These are phyloP conservation scores for Helotiales sp. DNA, from an alignment of 2,329 filamentous ascomycete genomes.

Conservation along the genomic window DNA sequence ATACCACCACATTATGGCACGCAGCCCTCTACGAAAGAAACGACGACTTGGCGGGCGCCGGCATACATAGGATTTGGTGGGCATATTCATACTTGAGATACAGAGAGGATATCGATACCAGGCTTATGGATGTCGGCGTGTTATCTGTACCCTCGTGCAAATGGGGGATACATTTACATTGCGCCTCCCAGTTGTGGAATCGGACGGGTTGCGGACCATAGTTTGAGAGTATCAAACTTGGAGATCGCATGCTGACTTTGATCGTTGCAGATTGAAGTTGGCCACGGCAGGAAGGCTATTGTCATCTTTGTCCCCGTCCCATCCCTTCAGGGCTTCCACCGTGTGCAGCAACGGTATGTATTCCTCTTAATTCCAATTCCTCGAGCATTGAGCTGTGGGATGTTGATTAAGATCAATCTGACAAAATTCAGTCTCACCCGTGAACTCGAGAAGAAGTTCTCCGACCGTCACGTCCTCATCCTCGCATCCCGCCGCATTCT, in stretches of 20 bases:
- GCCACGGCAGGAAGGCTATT: constrained; percentile 99
- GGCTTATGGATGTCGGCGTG: constrained; percentile 27
- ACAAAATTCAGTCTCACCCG: constrained; percentile 75
- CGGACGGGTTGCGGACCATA: constrained; percentile 76
- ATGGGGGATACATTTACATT: background rate
- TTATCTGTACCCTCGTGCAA: background rate
- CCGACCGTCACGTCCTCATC: constrained; percentile 99
- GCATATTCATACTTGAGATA: constrained; percentile 31
- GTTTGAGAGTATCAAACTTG: constrained; percentile 44
- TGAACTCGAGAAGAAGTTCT: constrained; percentile 99
- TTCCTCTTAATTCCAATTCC: background rate
- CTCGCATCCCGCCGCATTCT: constrained; percentile 98
- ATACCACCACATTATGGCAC: background rate
- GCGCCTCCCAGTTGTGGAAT: constrained; percentile 48
- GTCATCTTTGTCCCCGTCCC: constrained; percentile 99
- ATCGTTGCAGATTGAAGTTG: constrained; percentile 94
- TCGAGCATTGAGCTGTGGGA: background rate
- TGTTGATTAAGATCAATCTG: background rate
- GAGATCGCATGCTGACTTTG: constrained; percentile 75
- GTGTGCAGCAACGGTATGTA: constrained; percentile 97
- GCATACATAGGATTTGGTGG: constrained; percentile 24
- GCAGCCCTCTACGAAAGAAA: constrained; percentile 15
- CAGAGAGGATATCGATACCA: constrained; percentile 8
- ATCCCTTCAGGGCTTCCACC: constrained; percentile 98
- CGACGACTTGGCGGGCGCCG: constrained; percentile 26